These are phyloP conservation scores for Candida orba DNA, from an alignment of 805 yeast genomes.

Conservation along the genomic window DNA sequence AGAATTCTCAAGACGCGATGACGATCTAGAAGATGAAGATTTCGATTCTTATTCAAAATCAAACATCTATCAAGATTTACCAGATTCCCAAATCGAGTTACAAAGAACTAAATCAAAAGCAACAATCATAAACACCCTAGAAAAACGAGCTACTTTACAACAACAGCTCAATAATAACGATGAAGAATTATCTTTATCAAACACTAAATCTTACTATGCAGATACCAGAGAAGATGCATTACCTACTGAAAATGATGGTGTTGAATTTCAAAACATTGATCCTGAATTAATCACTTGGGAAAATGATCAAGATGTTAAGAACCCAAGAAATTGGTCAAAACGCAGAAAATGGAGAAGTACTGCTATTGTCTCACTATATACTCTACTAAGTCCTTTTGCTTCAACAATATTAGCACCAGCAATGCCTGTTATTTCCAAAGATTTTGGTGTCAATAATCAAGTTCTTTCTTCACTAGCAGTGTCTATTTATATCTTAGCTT, in stretches of 20 bases:
- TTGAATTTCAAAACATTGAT: constrained; percentile 46
- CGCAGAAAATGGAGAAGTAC: constrained; percentile 37
- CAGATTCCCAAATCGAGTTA: constrained; percentile 31
- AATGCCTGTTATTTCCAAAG: constrained; percentile 37
- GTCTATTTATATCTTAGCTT: constrained; percentile 53
- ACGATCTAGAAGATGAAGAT: constrained; percentile 2
- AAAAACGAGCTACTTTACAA: constrained; percentile 20
- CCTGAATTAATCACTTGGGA: constrained; percentile 69
- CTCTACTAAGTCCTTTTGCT: constrained; percentile 54
- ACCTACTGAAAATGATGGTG: constrained; percentile 37
- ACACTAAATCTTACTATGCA: constrained; percentile 11
- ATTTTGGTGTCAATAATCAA: constrained; percentile 34
- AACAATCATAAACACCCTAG: constrained; percentile 34
- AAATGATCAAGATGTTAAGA: constrained; percentile 49
- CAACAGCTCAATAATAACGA: constrained; percentile 8
- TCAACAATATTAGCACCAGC: constrained; percentile 62
- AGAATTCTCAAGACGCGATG: neutral
- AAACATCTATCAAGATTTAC: constrained; percentile 33
- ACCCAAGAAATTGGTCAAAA: constrained; percentile 58
- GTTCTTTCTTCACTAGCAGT: constrained; percentile 41
- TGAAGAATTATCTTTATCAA: neutral
- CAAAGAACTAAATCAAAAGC: constrained; percentile 37
- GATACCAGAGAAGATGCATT: constrained; percentile 20
- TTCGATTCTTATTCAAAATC: constrained; percentile 16
- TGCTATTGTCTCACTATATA: constrained; percentile 42